Percentiles rank a stretch among this genome's conserved stretches.
phyloP scores from a whole-genome alignment of 306 rosid species.

The Alnus glutinosa region DNA sequence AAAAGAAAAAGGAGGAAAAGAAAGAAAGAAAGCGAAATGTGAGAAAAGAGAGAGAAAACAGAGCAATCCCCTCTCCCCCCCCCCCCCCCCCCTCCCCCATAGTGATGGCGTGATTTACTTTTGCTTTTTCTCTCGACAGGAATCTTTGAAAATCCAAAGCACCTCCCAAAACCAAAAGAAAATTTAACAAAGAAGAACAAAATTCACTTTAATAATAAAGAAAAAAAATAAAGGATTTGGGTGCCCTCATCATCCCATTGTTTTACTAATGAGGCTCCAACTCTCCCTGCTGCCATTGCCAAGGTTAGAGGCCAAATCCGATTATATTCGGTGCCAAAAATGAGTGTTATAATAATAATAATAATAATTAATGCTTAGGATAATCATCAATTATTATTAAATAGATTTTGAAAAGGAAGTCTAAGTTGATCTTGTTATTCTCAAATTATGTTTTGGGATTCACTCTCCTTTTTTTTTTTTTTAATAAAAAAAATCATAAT shows the following conservation, averaged over 20 bases:
- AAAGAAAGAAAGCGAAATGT: constrained; percentile 42
- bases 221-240: constrained; percentile 8
- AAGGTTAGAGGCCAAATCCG: too few species aligned
- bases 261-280: neutral
- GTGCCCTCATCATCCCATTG: constrained; percentile 17
- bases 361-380: too few species aligned
- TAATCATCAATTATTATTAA: too few species aligned
- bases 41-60: constrained; percentile 23
- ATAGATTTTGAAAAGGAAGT: too few species aligned
- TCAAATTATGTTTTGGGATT: too few species aligned
- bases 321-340: too few species aligned
- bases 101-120: constrained; percentile 61
- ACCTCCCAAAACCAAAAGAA: constrained; percentile 26
- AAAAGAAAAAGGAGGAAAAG: constrained; percentile 56
- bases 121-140: constrained; percentile 55
- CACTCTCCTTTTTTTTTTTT: too few species aligned
- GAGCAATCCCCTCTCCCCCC: constrained; percentile 8
- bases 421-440: too few species aligned
- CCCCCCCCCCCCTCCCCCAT: constrained; percentile 28
- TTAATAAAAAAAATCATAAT: too few species aligned
- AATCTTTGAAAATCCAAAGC: constrained; percentile 71
- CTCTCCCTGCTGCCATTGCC: neutral
- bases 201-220: constrained; percentile 6
- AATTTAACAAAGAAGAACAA: neutral
- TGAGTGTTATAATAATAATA: too few species aligned